Evolutionary conservation across 2,329 filamentous ascomycete species (phyloP), one percentile per base, ranked within the genome.

Genomic region (Achaetomium macrosporum): DNA sequence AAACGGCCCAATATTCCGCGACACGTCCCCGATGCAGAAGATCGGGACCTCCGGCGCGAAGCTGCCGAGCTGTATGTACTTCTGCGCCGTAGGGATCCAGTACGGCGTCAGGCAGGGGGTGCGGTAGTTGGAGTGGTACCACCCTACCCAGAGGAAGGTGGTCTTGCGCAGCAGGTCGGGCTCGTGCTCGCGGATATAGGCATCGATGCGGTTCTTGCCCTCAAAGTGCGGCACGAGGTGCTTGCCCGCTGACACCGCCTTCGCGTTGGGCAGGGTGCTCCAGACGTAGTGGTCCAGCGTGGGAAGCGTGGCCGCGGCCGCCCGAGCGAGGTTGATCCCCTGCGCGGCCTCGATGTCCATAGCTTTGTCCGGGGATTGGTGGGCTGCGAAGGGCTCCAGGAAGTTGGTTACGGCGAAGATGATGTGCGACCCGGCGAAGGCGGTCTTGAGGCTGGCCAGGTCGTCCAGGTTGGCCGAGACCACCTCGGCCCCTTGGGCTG

Each of bases 381-480:
- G 51, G 16, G 41, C 19, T 25, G 37, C 12, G 39, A 63, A 53
- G 12, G 58, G 59, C 42, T 59, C 58, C 31, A 56, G 53, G 59
- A 58, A 59, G 58, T 61, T 54, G 30, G 66, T 69, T n/a, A 69
- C 59, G 13, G 63, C 60, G 54, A 64, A 76, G 43, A 77, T 69
- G 15, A 72, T 73, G 60, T 75, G 67, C 1, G 74, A 67, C 30
- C 67, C 70, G 40, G 66, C 58, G 57, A 77, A 62, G n/a, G 69
- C 74, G 2, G 67, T 60, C 3, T 65, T 64, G 11, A 71, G 63
- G 3, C 68, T 65, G 2, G 65, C 51, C 3, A 63, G 58, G 16
- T 69, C 69, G 46, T 68, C 65, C 65, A 75, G 67, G 61, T 75
- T 71, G 57, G 71, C 73, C 13, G 65, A 43, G 12, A 76, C 66